Evolutionary conservation across 2,329 filamentous ascomycete genomes (phyloP), one percentile per base, ranked within the genome.

Genomic region (Rutstroemia sp.): DNA sequence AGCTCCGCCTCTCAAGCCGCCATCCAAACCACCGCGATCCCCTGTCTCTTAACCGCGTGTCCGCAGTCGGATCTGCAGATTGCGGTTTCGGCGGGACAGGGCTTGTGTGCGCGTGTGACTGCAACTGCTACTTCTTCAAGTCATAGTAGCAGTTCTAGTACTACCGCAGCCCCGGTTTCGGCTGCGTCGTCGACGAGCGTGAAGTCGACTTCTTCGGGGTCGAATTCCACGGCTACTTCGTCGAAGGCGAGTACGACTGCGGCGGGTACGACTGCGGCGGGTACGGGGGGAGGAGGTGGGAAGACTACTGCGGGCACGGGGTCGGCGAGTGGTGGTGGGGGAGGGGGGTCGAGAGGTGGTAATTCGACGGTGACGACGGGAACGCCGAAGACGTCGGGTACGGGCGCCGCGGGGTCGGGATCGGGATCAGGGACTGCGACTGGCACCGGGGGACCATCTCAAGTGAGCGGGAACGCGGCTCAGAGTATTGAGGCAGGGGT

Each of bases 21-120:
- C 2, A 71, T 65, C 53, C 69, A 72, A 63, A 56, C 57, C 41
- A 61, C 66, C 57, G 68, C 74, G 38, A 53, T 60, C 30, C 56
- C 62, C 39, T 55, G 67, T 45, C 66, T 70, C 56, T 55, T 65
- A 58, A 60, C 65, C 27, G 66, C 67, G 38, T 78, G 76, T 65
- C 57, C 58, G 12, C 25, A 61, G 30, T 6, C 5, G 37, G 58
- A 60, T 14, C 62, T 75, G 25, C 41, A 55, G 34, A 64, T 67
- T 58, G 71, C 70, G 17, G 67, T 69, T 57, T 47, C 62, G 8
- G 68, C 71, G 14, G 71, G 70, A 16, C 52, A 47, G n/a, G 60
- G 53, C 3, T 65, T 67, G 39, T 74, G 72, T 59, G 56, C 64
- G 41, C 58, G 60, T 19, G 71, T 65, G 63, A 63, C 63, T 54